These are phyloP conservation scores for Apiospora rasikravindrae DNA, from an alignment of 2,329 filamentous ascomycete species.

Conservation along the genomic window DNA sequence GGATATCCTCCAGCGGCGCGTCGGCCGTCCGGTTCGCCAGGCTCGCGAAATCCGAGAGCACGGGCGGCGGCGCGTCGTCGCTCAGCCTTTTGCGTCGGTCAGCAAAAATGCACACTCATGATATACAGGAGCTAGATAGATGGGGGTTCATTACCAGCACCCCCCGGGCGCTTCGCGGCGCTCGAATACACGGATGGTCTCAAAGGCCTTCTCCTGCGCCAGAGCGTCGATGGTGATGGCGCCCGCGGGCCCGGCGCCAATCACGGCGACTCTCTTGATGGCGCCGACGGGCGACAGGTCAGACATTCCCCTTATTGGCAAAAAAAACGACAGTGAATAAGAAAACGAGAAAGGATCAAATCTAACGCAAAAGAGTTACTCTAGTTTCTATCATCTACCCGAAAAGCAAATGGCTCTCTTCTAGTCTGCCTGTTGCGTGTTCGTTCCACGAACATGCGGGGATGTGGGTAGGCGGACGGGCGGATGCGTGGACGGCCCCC, in stretches of 20 bases:
- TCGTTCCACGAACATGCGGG: background rate
- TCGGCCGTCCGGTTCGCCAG: constrained; percentile 58
- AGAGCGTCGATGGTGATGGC: constrained; percentile 66
- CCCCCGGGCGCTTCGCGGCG: constrained; percentile 63
- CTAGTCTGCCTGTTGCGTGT: background rate
- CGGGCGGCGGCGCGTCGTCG: constrained; percentile 43
- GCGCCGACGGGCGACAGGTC: background rate
- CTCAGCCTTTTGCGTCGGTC: constrained; percentile 18
- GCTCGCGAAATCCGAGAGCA: constrained; percentile 49
- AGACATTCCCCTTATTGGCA: background rate
- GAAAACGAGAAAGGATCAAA: background rate
- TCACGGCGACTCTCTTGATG: constrained; percentile 56
- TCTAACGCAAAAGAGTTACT: background rate
- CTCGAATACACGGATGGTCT: constrained; percentile 66
- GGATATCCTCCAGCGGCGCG: constrained; percentile 35
- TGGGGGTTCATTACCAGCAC: constrained; percentile 56
- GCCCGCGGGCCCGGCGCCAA: constrained; percentile 65
- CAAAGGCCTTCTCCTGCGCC: constrained; percentile 62
- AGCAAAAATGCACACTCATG: constrained; percentile 3
- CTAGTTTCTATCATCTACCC: background rate
- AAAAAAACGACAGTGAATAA: background rate
- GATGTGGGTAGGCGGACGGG: background rate
- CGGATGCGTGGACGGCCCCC: background rate
- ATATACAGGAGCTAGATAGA: background rate
- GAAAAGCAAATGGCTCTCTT: background rate